Percentiles rank a stretch among this genome's conserved stretches.
phyloP scores from a whole-genome alignment of 2,329 filamentous ascomycete species.

The Penicillium sp. region DNA sequence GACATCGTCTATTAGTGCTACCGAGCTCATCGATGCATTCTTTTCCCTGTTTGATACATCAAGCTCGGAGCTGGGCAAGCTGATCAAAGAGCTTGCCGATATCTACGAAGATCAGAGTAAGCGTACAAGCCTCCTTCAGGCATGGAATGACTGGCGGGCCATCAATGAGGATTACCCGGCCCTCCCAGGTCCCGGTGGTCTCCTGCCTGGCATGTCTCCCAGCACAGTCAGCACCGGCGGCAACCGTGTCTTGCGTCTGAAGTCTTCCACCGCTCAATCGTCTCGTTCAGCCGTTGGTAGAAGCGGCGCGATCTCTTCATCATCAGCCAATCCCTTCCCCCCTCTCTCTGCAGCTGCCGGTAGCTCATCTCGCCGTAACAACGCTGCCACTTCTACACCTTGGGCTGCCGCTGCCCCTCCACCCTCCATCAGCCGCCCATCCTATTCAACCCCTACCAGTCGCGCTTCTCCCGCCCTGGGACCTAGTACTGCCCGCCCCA shows the following conservation, averaged over 20 bases:
- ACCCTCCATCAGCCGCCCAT: slow-evolving; percentile 28
- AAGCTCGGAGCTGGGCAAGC: slow-evolving; percentile 78
- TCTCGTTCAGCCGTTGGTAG: slow-evolving; percentile 64
- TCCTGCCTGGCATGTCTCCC: slow-evolving; percentile 60
- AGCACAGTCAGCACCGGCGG: slow-evolving; percentile 56
- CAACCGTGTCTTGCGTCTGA: slow-evolving; percentile 65
- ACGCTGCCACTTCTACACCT: slow-evolving; percentile 29
- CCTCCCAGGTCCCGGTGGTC: slow-evolving; percentile 73
- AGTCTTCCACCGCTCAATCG: slow-evolving; percentile 71
- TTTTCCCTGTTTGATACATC: slow-evolving; percentile 84
- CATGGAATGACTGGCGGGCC: slow-evolving; percentile 94
- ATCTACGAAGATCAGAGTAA: slow-evolving; percentile 85
- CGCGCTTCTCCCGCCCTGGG: slow-evolving; percentile 34
- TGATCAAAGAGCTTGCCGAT: slow-evolving; percentile 89
- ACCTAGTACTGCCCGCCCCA: slow-evolving; percentile 28
- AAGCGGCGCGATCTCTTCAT: slow-evolving; percentile 55
- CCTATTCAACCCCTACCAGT: slow-evolving; percentile 30
- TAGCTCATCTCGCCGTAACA: slow-evolving; percentile 26
- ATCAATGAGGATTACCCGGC: slow-evolving; percentile 96
- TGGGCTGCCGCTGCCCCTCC: slow-evolving; percentile 31
- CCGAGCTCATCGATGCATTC: slow-evolving; percentile 81
- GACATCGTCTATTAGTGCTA: slow-evolving; percentile 68
- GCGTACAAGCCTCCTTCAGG: slow-evolving; percentile 71
- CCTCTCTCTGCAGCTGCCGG: slow-evolving; percentile 41
- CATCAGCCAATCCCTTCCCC: slow-evolving; percentile 52